Evolutionary conservation across 78 protist genomes (phyloP), one percentile per base, ranked within the genome.

Genomic region (Dictyostelium capitatum): DNA sequence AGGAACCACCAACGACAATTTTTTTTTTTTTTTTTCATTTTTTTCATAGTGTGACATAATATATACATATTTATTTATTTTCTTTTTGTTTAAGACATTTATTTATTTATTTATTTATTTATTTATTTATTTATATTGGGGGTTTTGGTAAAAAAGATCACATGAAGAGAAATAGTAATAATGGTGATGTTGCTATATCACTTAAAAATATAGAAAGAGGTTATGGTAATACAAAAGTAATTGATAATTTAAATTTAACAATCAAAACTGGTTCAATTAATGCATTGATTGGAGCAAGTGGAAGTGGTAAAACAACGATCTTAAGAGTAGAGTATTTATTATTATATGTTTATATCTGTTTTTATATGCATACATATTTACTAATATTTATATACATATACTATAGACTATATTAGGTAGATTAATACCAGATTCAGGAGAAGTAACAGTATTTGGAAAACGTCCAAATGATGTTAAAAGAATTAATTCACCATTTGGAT

Each of bases 271-370:
- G 93, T 65, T 30, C 93, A 6, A 92, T 78, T 25, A 80, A 84
- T 80, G 53, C 64, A 48, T 80, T 93, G 37, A 79, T 93, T 19
- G 96, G 96, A 5, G 91, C 96, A 32, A 78, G 89, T 43, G 96
- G 96, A 46, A 43, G 90, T 56, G 96, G 96, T 53, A 91, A 91
- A 48, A 82, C 95, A 1, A 82, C 95, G 0, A 50, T 91, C 0
- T 47, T 91, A 19, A 80, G 80, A 51, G 77, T 47, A 8, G n/a
- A 20, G 56, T 72, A 72, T 19, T 25, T 72, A 32, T 2, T 7
- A 25, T 4, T 19, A 1, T 15, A n/a, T n/a, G n/a, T 51, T 48
- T 7, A 59, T 59, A 53, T 72, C 79, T n/a, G n/a, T n/a, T 30
- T n/a, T 25, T 46, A 14, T 7, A 23, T 51, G 14, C 59, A 77